A percentile compares a stretch with the other conserved stretches of the same genome.
phyloP scores from a whole-genome alignment of 768 basidiomycete genomes.

The Suillus spraguei region DNA sequence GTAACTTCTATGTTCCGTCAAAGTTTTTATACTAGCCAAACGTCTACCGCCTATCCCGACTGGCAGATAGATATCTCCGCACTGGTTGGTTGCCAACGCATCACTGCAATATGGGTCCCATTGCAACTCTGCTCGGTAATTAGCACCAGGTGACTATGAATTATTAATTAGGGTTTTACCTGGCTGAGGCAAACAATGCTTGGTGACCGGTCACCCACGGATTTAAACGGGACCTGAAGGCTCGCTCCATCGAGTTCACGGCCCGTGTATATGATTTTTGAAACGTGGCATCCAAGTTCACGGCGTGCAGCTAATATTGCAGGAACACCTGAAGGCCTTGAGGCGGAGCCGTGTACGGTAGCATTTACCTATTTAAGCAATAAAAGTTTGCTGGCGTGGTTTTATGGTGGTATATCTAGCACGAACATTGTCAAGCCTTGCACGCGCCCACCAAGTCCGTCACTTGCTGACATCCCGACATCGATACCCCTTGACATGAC shows the following conservation, averaged over 20 bases:
- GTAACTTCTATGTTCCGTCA: background rate
- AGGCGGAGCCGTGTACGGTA: too few species aligned
- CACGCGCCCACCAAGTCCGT: too few species aligned
- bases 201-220: too few species aligned
- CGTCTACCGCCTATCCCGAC: background rate
- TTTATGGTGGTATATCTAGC: slow-evolving; percentile 4
- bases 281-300: background rate
- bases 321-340: too few species aligned
- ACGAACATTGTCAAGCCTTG: background rate
- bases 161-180: background rate
- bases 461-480: background rate
- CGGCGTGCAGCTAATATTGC: background rate
- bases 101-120: background rate
- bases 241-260: too few species aligned
- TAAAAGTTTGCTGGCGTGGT: background rate
- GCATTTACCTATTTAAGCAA: background rate
- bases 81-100: background rate
- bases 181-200: background rate
- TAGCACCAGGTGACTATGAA: background rate
- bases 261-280: background rate
- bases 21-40: background rate
- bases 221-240: background rate
- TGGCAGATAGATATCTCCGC: background rate
- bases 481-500: background rate
- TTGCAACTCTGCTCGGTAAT: background rate